Evolutionary conservation across 352 stramenopile genomes (phyloP).

Genomic region (Globisporangium cystogenes): DNA sequence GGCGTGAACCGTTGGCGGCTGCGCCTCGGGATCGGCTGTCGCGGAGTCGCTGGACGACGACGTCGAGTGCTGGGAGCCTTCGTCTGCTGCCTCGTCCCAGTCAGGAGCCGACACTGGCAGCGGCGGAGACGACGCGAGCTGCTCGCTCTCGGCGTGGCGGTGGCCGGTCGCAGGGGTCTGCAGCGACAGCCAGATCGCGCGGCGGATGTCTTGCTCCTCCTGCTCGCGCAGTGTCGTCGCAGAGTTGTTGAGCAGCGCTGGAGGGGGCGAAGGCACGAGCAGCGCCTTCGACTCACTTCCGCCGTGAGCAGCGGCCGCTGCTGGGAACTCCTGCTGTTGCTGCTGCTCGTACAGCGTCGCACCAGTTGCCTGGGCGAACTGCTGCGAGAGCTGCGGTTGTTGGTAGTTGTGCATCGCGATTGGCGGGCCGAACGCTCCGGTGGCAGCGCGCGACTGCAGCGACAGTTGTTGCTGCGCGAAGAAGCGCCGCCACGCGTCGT

Average conservation of each 20-base stretch:
- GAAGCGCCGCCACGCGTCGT: slow-evolving; percentile 55
- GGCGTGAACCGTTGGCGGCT: neutral
- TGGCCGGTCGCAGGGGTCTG: slow-evolving; percentile 7
- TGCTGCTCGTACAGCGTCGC: slow-evolving; percentile 1
- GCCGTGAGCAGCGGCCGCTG: neutral
- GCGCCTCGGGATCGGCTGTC: neutral
- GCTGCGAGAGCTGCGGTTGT: neutral
- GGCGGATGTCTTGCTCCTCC: slow-evolving; percentile 49
- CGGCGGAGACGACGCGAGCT: slow-evolving; percentile 11
- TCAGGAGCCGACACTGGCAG: slow-evolving; percentile 38
- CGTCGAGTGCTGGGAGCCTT: neutral
- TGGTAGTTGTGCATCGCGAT: neutral
- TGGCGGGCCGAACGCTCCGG: slow-evolving; percentile 1
- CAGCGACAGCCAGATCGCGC: slow-evolving; percentile 53
- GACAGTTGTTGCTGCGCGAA: slow-evolving; percentile 48
- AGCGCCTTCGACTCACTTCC: slow-evolving; percentile 1
- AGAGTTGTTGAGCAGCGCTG: neutral
- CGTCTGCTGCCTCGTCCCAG: slow-evolving; percentile 20
- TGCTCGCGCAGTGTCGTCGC: slow-evolving; percentile 8
- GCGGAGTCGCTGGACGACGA: neutral
- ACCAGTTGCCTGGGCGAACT: neutral
- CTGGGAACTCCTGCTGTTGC: neutral
- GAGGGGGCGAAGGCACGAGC: neutral
- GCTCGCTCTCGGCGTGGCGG: neutral
- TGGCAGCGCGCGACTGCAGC: slow-evolving; percentile 5